phyloP scores from a whole-genome alignment of 495 filamentous ascomycete species.

The Pseudevernia furfuracea region DNA sequence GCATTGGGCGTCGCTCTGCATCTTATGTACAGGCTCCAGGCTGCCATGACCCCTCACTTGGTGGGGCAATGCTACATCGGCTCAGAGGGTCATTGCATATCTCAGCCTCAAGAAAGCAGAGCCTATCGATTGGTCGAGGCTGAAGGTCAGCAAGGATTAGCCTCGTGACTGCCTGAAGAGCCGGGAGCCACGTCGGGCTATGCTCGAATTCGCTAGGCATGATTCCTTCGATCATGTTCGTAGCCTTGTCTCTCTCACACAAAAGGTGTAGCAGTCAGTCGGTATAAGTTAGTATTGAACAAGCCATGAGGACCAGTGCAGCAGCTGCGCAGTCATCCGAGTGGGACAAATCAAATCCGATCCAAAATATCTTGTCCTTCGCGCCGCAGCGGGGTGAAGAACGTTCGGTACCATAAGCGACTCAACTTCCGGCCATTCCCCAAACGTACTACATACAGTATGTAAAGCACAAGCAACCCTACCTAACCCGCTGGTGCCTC shows the following conservation, averaged over 20 bases:
- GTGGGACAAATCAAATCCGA: too few relatives aligned
- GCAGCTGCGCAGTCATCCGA: too few relatives aligned
- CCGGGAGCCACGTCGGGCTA: background rate
- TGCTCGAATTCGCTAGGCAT: background rate
- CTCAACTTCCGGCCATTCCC: too few relatives aligned
- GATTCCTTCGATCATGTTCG: background rate
- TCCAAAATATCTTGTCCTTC: too few relatives aligned
- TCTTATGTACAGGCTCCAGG: conserved; percentile 1
- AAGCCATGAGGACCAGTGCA: too few relatives aligned
- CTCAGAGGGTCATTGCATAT: background rate
- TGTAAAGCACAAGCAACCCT: too few relatives aligned
- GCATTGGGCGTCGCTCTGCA: background rate
- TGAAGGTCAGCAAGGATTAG: background rate
- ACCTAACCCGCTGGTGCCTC: too few relatives aligned
- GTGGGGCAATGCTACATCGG: background rate
- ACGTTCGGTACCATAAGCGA: too few relatives aligned
- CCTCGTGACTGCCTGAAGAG: background rate
- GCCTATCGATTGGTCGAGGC: background rate
- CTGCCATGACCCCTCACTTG: background rate
- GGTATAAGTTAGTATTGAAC: background rate
- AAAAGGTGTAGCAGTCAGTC: background rate
- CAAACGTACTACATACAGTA: too few relatives aligned
- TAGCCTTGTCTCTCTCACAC: background rate
- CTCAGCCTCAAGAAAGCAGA: background rate
- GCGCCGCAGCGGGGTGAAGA: too few relatives aligned